Base-by-base conservation (phyloP, 2,329 filamentous ascomycete species). In the Cordyceps farinosa region DNA sequence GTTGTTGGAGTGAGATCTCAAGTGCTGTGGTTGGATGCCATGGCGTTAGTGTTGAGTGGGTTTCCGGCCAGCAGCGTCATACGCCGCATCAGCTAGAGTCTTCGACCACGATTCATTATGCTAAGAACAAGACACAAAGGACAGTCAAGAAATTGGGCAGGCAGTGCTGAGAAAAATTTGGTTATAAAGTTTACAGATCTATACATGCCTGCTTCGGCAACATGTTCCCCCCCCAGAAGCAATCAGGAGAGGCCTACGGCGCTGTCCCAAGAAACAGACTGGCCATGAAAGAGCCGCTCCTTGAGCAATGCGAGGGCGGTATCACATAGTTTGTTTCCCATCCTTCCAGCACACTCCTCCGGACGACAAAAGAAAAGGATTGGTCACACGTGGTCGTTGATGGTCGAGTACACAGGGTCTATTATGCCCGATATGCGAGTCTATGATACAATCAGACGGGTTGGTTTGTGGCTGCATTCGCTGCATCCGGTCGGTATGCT, bases 391-490 rank as follows among this genome's bases (percentile, higher is more conserved):
- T 15, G 40, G 59, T 54, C 36, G 50, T 22, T 47, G 8, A 27
- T 60, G 62, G 50, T 48, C 53, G 56, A 61, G 53, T 64, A 64
- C 63, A 64, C 50, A 61, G 58, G 63, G 63, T 64, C 63, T 64
- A 64, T 64, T 62, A 53, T 55, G 63, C 63, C 63, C 63, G 52
- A 64, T 55, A 61, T 60, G 51, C 63, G 53, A 61, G 58, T 64
- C 63, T 64, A 64, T 64, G 63, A 61, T 64, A 64, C 63, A 64
- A 61, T 61, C 63, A 61, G 63, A 61, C 58, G 52, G 36, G 10
- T 56, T 17, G 32, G 32, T 47, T 60, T 32, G 22, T 60, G 47
- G 45, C 34, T 50, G 52, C 63, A 57, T 40, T 54, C 52, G 45
- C 47, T 61, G 58, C 55, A 62, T 52, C 57, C 58, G 45, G 58